phyloP scores from a whole-genome alignment of 1,139 yeast genomes.

The Candida anutae region DNA sequence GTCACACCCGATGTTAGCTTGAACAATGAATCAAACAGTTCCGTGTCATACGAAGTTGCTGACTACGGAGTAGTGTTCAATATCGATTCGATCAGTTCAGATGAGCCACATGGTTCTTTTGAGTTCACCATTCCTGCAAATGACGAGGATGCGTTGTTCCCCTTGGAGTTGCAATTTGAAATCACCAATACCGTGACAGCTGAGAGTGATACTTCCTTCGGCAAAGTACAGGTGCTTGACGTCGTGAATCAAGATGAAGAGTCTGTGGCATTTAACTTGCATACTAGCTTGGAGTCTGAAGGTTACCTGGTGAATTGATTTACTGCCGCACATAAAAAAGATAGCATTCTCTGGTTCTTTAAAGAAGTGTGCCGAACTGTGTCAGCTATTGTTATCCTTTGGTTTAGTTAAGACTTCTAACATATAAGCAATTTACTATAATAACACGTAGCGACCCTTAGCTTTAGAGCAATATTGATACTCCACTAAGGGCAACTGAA shows the following conservation, averaged over 20 bases:
- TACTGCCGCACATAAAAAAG: too few species aligned
- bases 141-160: conserved; percentile 84
- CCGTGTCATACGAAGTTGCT: conserved; percentile 38
- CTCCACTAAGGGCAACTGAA: conserved; percentile 50
- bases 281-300: conserved; percentile 55
- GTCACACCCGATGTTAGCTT: conserved; percentile 50
- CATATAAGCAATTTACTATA: background rate
- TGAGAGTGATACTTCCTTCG: conserved; percentile 34
- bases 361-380: too few species aligned
- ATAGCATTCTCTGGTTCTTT: too few species aligned
- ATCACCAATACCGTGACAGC: conserved; percentile 24
- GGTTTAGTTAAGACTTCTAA: background rate
- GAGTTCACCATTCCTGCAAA: conserved; percentile 70
- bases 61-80: conserved; percentile 59
- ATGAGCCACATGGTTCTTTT: conserved; percentile 63
- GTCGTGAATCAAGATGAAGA: conserved; percentile 36
- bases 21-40: conserved; percentile 37
- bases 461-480: conserved; percentile 14
- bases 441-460: background rate
- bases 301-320: conserved; percentile 55
- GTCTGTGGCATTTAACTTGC: conserved; percentile 67
- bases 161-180: conserved; percentile 60
- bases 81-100: conserved; percentile 39
- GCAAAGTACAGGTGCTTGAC: conserved; percentile 34
- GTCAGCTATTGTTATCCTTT: too few species aligned